Percentiles rank a stretch among this genome's conserved stretches.
Conservation (phyloP, 2,329 filamentous ascomycete genomes). For the Neophaeococcomyces aloes region DNA sequence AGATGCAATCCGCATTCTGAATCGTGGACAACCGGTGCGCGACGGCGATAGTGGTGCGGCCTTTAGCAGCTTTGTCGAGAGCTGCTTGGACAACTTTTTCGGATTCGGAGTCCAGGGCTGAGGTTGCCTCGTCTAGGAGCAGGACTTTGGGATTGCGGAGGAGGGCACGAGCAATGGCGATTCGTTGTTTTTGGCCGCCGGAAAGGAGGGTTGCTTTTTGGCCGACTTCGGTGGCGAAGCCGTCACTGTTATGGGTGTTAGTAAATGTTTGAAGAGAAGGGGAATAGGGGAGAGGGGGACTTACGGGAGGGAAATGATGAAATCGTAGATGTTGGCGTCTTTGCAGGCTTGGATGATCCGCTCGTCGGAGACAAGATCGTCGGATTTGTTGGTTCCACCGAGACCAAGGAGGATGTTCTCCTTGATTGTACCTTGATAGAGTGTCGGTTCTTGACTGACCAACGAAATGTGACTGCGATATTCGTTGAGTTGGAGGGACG, state of each 20-base stretch:
- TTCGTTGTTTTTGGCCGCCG: conserved; percentile 88
- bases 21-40: conserved; percentile 88
- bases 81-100: conserved; percentile 54
- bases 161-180: conserved; percentile 83
- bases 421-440: conserved; percentile 84
- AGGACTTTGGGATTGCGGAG: conserved; percentile 85
- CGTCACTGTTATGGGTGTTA: conserved; percentile 42
- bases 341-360: conserved; percentile 68
- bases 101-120: conserved; percentile 40
- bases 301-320: conserved; percentile 69
- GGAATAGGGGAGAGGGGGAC: conserved; percentile 21
- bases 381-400: conserved; percentile 41
- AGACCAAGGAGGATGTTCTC: conserved; percentile 78
- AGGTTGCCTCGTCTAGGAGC: conserved; percentile 66
- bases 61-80: conserved; percentile 71
- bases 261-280: background rate
- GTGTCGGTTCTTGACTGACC: conserved; percentile 85
- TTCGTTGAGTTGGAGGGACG: conserved; percentile 67
- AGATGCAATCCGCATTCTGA: conserved; percentile 88
- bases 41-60: conserved; percentile 83
- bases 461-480: conserved; percentile 77
- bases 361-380: conserved; percentile 56
- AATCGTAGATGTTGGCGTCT: conserved; percentile 87
- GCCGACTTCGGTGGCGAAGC: conserved; percentile 75
- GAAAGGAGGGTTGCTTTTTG: conserved; percentile 76